phyloP scores from a whole-genome alignment of 495 filamentous ascomycete species.

The Talaromyces liani region DNA sequence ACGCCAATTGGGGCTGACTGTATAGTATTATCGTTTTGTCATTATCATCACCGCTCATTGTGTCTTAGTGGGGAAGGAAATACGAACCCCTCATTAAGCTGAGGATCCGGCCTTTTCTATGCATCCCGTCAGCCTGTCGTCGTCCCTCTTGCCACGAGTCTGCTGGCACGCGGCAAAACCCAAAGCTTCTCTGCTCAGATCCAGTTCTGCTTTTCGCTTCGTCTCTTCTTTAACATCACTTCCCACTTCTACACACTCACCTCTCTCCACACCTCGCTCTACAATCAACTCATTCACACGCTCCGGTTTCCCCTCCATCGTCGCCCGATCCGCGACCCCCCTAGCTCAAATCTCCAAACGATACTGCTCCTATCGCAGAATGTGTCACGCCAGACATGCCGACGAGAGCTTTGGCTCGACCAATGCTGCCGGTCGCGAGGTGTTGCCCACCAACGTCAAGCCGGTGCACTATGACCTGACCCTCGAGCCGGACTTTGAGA shows the following conservation, averaged over 20 bases:
- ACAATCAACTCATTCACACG: slow-evolving; percentile 7
- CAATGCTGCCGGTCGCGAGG: slow-evolving; percentile 49
- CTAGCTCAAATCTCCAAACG: slow-evolving; percentile 33
- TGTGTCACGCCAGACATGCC: slow-evolving; percentile 37
- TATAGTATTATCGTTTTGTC: neutral
- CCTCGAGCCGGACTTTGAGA: slow-evolving; percentile 60
- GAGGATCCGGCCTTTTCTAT: neutral
- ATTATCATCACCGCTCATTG: no score
- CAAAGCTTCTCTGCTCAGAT: neutral
- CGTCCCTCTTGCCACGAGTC: slow-evolving; percentile 6
- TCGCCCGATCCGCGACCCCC: slow-evolving; percentile 15
- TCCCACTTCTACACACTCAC: no score
- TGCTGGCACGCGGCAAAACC: slow-evolving; percentile 3
- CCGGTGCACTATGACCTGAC: slow-evolving; percentile 59
- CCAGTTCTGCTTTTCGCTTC: neutral
- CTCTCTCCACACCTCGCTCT: neutral
- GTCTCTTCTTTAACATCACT: neutral
- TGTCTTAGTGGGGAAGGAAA: neutral
- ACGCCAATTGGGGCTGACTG: neutral
- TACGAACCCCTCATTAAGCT: slow-evolving; percentile 1
- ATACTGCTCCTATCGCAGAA: slow-evolving; percentile 45
- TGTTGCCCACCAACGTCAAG: slow-evolving; percentile 62
- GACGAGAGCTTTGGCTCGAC: slow-evolving; percentile 36
- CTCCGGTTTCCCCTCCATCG: slow-evolving; percentile 19
- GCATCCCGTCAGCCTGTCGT: slow-evolving; percentile 4